Evolutionary conservation across 139 green algal species (phyloP), one percentile per base, ranked within the genome.

Genomic region (Haematococcus sp.): DNA sequence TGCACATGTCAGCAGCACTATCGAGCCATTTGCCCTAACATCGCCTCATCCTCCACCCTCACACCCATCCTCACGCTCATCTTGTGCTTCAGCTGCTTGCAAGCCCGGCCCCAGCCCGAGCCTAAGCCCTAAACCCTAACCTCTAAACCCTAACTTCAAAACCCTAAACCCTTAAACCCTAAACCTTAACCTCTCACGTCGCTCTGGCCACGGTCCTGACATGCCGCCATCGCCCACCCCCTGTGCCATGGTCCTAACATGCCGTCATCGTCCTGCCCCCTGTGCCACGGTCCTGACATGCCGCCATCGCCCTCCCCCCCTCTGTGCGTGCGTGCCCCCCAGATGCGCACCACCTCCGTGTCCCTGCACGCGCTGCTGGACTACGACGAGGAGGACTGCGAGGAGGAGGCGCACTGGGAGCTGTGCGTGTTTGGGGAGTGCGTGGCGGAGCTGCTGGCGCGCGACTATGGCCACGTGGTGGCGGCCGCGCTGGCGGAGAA

Each of bases 361-460:
- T 81, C 68, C 28, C 73, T 93, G 56, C 80, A 92, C 72, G 88
- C 86, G 22, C 80, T 94, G 81, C 83, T 94, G 70, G 90, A 94
- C 70, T 94, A 94, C 73, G 88, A 93, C 61, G 88, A 93, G 49
- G 76, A 74, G 9, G 77, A 87, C 49, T 83, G 88, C 30, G 77
- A 86, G 25, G 83, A 88, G 25, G 88, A 94, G 76, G 66, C 52
- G 51, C 89, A 83, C 32, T 84, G 94, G 64, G 90, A 94, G 85
- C 77, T 94, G 70, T 84, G 58, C 15, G 58, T 94, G 63, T 83
- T 91, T 63, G 90, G 87, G 0, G 90, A 94, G 83, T 75, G 65
- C 28, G 80, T 94, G 27, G 75, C 90, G 28, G 87, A 94, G 51
- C 82, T 89, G 76, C 71, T 94, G 34, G 71, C 71, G 73, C 69